Evolutionary conservation across 2,329 filamentous ascomycete species (phyloP).

Genomic region (Fusarium pilosicola): DNA sequence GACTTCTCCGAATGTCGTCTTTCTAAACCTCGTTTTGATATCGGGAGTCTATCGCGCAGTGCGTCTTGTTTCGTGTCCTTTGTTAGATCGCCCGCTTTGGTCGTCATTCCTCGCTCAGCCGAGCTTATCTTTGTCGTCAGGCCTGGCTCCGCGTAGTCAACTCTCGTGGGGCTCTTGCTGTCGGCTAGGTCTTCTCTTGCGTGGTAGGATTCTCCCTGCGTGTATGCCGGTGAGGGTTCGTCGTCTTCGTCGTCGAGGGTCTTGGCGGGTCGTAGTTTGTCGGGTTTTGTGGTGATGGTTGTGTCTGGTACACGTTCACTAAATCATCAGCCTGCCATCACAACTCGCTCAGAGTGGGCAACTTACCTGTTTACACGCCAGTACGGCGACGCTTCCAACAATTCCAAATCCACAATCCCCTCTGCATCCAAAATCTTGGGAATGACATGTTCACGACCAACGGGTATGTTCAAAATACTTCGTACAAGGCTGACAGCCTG

Average conservation of each 20-base stretch:
- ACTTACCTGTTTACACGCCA: slow-evolving; percentile 34
- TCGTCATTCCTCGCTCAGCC: background rate
- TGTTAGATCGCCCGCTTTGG: background rate
- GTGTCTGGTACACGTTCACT: slow-evolving; percentile 33
- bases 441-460: slow-evolving; percentile 22
- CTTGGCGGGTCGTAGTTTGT: slow-evolving; percentile 20
- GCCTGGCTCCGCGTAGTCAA: background rate
- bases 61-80: slow-evolving; percentile 6
- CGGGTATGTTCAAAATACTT: slow-evolving; percentile 27
- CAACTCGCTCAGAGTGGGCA: rapidly evolving
- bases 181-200: slow-evolving; percentile 7
- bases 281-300: slow-evolving; percentile 12
- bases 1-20: slow-evolving; percentile 18
- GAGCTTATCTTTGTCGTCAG: background rate
- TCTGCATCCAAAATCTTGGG: slow-evolving; percentile 28
- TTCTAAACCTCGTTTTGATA: slow-evolving; percentile 27
- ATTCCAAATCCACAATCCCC: slow-evolving; percentile 30
- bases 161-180: background rate
- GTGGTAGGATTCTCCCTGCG: slow-evolving; percentile 12
- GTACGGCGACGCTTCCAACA: slow-evolving; percentile 25
- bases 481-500: slow-evolving; percentile 27
- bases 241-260: slow-evolving; percentile 24
- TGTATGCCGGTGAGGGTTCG: slow-evolving; percentile 16
- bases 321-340: background rate
- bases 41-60: slow-evolving; percentile 12